These are phyloP conservation scores for Papilionanthe hybrid DNA, from an alignment of 116 monocot genomes.

Conservation along the genomic window DNA sequence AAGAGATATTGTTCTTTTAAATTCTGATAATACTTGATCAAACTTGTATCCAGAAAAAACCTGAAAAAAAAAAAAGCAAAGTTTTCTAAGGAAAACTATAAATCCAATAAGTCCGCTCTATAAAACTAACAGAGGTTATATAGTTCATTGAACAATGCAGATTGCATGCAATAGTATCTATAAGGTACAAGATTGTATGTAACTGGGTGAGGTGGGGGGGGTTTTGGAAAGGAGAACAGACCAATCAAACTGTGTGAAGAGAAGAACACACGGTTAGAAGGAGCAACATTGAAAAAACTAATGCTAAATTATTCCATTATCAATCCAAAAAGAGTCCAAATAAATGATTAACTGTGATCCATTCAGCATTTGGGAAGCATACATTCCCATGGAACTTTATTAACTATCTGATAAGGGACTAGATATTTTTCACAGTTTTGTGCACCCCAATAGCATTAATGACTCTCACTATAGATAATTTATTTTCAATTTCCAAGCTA, in stretches of 20 bases:
- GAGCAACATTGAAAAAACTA: background rate
- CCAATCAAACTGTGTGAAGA: background rate
- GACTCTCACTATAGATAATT: background rate
- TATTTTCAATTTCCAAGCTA: background rate
- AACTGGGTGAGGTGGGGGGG: background rate
- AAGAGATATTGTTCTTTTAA: conserved; percentile 59
- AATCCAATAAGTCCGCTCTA: background rate
- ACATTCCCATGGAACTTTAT: background rate
- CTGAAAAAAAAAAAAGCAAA: conserved; percentile 45
- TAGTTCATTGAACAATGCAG: background rate
- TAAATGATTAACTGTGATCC: background rate
- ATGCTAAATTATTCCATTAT: background rate
- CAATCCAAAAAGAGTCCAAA: background rate
- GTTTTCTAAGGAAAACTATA: background rate
- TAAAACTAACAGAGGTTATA: background rate
- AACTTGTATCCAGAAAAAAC: conserved; percentile 89
- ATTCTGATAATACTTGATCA: conserved; percentile 61
- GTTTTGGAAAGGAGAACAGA: background rate
- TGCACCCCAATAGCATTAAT: background rate
- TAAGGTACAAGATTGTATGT: background rate
- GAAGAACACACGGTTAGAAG: background rate
- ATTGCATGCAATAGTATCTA: background rate
- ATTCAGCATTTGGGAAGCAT: background rate
- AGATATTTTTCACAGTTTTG: background rate
- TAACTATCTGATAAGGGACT: background rate